Conservation (phyloP, 1,139 yeast species). For the Scheffersomyces segobiensis region DNA sequence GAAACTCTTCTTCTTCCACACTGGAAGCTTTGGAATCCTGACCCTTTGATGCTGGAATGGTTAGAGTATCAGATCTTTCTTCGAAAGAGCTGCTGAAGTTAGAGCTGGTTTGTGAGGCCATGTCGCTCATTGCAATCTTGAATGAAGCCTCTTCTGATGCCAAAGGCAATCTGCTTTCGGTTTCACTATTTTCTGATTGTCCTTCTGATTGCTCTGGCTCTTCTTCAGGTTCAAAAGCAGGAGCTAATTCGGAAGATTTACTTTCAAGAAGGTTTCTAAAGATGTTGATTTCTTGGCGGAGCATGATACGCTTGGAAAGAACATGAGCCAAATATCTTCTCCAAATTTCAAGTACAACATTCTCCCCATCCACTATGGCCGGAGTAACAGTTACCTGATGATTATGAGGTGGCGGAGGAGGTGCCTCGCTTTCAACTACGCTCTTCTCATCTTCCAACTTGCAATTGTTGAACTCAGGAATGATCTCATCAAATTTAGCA, state of each 20-base stretch:
- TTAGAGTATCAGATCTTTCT: neutral
- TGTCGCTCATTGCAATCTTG: neutral
- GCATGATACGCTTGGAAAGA: conserved; percentile 37
- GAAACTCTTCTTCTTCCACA: conserved; percentile 24
- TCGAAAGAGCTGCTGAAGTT: neutral
- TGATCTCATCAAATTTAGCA: neutral
- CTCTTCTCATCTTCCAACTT: conserved; percentile 13
- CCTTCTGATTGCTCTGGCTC: neutral
- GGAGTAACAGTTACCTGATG: conserved; percentile 7
- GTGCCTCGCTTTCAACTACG: conserved; percentile 23
- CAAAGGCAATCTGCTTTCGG: neutral
- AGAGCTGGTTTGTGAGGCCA: neutral
- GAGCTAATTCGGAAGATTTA: neutral
- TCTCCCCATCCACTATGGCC: conserved; percentile 1
- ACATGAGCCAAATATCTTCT: conserved; percentile 36
- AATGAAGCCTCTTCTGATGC: neutral
- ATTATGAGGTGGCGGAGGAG: conserved; percentile 29
- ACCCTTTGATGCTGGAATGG: neutral
- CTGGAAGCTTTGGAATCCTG: neutral
- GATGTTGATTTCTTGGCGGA: conserved; percentile 43
- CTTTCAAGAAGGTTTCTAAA: conserved; percentile 31
- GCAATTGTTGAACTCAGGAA: neutral
- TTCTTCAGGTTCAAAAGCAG: neutral
- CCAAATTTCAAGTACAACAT: conserved; percentile 32
- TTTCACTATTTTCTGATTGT: neutral